Evolutionary conservation across 2,329 filamentous ascomycete species (phyloP).

Genomic region (Penicillium sp.): DNA sequence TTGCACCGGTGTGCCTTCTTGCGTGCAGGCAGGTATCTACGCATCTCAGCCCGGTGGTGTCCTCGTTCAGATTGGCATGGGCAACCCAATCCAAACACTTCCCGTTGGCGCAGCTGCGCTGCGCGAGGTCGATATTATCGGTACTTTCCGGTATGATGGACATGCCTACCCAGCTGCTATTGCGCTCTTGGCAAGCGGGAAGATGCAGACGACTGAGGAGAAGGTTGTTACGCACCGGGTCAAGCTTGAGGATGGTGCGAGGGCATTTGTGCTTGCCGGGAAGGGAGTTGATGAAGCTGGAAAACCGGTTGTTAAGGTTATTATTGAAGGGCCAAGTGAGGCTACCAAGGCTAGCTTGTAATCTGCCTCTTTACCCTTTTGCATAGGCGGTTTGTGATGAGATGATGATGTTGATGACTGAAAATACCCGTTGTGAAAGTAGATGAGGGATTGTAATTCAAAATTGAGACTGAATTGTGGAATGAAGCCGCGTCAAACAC

Average conservation of each 20-base stretch:
- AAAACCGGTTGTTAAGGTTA: constrained; percentile 55
- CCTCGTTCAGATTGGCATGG: constrained; percentile 59
- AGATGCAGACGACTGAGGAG: constrained; percentile 50
- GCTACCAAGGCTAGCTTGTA: constrained; percentile 12
- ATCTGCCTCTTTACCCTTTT: not conserved
- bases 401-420: constrained; percentile 13
- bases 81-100: constrained; percentile 55
- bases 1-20: constrained; percentile 48
- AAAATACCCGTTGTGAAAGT: constrained; percentile 22
- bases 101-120: constrained; percentile 57
- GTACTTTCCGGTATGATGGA: constrained; percentile 57
- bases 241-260: constrained; percentile 49
- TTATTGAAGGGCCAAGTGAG: constrained; percentile 39
- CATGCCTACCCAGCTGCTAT: constrained; percentile 58
- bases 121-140: constrained; percentile 58
- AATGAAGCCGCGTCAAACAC: too few relatives aligned
- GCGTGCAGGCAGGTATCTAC: constrained; percentile 49
- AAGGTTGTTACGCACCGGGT: constrained; percentile 57
- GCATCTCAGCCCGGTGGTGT: constrained; percentile 51
- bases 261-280: constrained; percentile 54
- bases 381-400: not conserved
- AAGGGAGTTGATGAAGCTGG: constrained; percentile 54
- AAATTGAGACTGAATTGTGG: not conserved
- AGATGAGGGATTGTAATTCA: not conserved
- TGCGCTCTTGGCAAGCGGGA: constrained; percentile 52